These are phyloP conservation scores for Taphrina sp. DNA, from an alignment of 1,139 yeast genomes.

Conservation along the genomic window DNA sequence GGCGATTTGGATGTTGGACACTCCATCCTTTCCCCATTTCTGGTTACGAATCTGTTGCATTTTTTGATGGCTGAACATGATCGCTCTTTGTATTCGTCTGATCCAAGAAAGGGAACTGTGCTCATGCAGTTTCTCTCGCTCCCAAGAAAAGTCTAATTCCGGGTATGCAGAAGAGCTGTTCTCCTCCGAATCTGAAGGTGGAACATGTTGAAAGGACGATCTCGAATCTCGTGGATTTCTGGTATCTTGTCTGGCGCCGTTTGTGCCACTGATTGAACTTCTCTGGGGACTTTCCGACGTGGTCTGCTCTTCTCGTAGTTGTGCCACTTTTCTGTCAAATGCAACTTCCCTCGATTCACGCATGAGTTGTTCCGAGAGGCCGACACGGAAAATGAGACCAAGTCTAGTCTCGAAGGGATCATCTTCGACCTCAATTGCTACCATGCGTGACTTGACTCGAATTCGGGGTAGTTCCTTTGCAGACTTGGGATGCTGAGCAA, in stretches of 20 bases:
- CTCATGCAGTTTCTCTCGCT: conserved; percentile 40
- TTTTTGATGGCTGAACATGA: conserved; percentile 43
- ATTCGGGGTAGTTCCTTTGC: conserved; percentile 57
- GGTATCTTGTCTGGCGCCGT: background rate
- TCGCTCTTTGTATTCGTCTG: conserved; percentile 45
- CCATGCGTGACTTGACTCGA: conserved; percentile 51
- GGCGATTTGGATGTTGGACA: conserved; percentile 47
- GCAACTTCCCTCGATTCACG: conserved; percentile 58
- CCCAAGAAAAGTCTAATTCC: conserved; percentile 1
- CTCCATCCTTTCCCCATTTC: conserved; percentile 50
- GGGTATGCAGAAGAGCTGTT: background rate
- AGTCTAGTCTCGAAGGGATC: conserved; percentile 85
- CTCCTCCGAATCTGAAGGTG: too few species aligned
- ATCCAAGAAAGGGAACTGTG: conserved; percentile 75
- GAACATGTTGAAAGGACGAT: conserved; percentile 6
- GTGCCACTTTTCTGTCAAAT: conserved; percentile 51
- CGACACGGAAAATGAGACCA: conserved; percentile 72
- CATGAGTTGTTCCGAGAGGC: conserved; percentile 65
- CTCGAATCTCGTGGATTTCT: background rate
- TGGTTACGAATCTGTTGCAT: conserved; percentile 55
- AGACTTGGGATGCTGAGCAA: conserved; percentile 48
- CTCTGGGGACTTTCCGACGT: background rate
- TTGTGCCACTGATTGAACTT: background rate
- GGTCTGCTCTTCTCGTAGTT: conserved; percentile 38
- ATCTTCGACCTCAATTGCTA: conserved; percentile 62